Percentiles rank a stretch among this genome's conserved stretches.
These are phyloP conservation scores for Pelargonium fulgidum DNA, from an alignment of 441 rosid species.

Conservation along the genomic window DNA sequence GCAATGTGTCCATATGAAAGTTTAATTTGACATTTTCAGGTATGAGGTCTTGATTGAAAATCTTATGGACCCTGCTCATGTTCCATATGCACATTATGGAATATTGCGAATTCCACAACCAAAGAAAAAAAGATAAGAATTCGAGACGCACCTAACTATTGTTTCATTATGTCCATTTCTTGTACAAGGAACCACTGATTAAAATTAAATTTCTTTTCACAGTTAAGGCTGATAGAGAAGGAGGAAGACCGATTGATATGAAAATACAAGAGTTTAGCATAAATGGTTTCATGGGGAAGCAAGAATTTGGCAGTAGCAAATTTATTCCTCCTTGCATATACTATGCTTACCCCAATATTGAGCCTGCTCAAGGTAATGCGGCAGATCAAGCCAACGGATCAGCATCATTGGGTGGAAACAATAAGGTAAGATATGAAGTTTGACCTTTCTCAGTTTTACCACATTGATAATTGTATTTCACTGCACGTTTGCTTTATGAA, in stretches of 20 bases:
- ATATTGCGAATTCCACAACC: constrained; percentile 42
- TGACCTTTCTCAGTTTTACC: too few relatives aligned
- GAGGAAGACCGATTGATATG: constrained; percentile 67
- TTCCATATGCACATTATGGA: constrained; percentile 87
- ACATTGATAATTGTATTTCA: not conserved
- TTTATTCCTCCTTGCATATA: constrained; percentile 69
- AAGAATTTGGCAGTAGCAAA: constrained; percentile 48
- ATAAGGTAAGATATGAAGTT: constrained; percentile 32
- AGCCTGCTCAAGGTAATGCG: not conserved
- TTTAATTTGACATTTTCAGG: constrained; percentile 37
- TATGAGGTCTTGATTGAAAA: constrained; percentile 79
- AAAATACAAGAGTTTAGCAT: constrained; percentile 39
- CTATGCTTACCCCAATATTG: constrained; percentile 39
- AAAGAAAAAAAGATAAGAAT: constrained; percentile 30
- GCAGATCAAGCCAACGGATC: constrained; percentile 24
- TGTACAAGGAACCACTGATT: constrained; percentile 10
- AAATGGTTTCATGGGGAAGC: constrained; percentile 49
- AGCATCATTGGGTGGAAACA: constrained; percentile 28
- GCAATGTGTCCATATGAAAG: not conserved
- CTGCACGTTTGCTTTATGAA: not conserved
- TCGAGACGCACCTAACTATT: constrained; percentile 1
- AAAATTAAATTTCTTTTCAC: constrained; percentile 21
- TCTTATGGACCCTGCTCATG: constrained; percentile 95
- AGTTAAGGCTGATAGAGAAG: constrained; percentile 77
- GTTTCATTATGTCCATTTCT: not conserved